These are phyloP conservation scores for Trichoderma asperelloides DNA, from an alignment of 495 filamentous ascomycete genomes.

Conservation along the genomic window DNA sequence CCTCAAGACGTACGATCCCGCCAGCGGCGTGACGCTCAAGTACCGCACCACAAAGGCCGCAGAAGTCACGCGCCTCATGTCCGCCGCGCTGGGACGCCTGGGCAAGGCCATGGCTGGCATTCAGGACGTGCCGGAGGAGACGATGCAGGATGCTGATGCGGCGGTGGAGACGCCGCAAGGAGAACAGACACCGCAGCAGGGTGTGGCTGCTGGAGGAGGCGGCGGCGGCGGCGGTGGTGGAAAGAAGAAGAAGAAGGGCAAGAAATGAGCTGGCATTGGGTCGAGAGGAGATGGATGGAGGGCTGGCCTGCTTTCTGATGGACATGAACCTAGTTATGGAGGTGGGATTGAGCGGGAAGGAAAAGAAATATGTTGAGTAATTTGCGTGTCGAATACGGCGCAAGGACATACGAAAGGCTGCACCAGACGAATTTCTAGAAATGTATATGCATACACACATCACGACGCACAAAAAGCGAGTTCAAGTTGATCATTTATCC, in stretches of 20 bases:
- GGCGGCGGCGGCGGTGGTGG: slow-evolving; percentile 25
- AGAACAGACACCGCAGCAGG: slow-evolving; percentile 26
- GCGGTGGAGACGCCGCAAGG: slow-evolving; percentile 22
- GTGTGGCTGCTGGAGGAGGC: slow-evolving; percentile 13
- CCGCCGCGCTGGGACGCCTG: slow-evolving; percentile 54
- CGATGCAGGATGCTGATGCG: slow-evolving; percentile 29
- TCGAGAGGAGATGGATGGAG: background rate
- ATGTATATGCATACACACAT: background rate
- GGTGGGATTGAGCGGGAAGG: background rate
- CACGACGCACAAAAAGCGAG: background rate
- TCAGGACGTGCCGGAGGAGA: slow-evolving; percentile 28
- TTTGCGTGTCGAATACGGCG: background rate
- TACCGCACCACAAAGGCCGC: slow-evolving; percentile 87
- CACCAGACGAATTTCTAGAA: background rate
- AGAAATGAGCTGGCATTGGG: slow-evolving; percentile 29
- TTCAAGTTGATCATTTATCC: background rate
- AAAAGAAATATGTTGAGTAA: background rate
- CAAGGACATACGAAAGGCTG: background rate
- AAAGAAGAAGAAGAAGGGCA: slow-evolving; percentile 50
- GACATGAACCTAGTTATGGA: background rate
- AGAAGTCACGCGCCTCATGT: slow-evolving; percentile 75
- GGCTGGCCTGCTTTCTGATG: background rate
- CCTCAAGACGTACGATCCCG: slow-evolving; percentile 85
- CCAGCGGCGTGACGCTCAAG: slow-evolving; percentile 72
- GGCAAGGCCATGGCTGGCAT: slow-evolving; percentile 57